A percentile compares a stretch with the other conserved stretches of the same genome.
These are phyloP conservation scores for Saururus chinensis DNA, from an alignment of 164 flowering plant species.

Conservation along the genomic window DNA sequence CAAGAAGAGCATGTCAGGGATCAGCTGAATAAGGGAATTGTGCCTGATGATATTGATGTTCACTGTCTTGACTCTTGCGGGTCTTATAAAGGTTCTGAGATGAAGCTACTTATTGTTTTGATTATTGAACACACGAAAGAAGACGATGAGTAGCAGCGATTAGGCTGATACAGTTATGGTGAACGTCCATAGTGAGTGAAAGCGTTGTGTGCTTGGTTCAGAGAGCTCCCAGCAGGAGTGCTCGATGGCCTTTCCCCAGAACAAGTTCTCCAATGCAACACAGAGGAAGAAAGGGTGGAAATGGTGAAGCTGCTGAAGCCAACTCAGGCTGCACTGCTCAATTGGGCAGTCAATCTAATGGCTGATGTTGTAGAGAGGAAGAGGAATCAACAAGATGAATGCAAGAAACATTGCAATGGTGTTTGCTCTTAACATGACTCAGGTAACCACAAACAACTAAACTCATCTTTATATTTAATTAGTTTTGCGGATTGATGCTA, in stretches of 20 bases:
- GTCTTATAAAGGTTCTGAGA: constrained; percentile 38
- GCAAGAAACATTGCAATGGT: constrained; percentile 94
- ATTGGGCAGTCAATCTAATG: constrained; percentile 94
- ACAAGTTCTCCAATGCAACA: constrained; percentile 74
- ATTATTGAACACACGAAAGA: neutral
- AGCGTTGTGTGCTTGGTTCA: constrained; percentile 40
- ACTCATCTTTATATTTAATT: neutral
- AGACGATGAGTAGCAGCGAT: neutral
- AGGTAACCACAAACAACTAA: constrained; percentile 41
- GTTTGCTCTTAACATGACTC: constrained; percentile 97
- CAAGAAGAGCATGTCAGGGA: constrained; percentile 84
- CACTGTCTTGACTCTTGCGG: constrained; percentile 96
- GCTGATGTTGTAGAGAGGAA: constrained; percentile 90
- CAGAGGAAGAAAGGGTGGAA: constrained; percentile 69
- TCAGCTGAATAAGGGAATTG: constrained; percentile 78
- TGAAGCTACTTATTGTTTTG: neutral
- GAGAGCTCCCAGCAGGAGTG: constrained; percentile 87
- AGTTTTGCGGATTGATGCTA: neutral
- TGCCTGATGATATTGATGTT: constrained; percentile 83
- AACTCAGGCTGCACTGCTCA: constrained; percentile 70
- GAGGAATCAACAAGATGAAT: constrained; percentile 93
- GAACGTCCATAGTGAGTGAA: neutral
- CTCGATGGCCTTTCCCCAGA: constrained; percentile 95
- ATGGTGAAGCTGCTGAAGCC: constrained; percentile 72
- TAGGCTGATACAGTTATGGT: too few species aligned